Evolutionary conservation across 805 yeast species (phyloP).

Genomic region (Starmerella floris): DNA sequence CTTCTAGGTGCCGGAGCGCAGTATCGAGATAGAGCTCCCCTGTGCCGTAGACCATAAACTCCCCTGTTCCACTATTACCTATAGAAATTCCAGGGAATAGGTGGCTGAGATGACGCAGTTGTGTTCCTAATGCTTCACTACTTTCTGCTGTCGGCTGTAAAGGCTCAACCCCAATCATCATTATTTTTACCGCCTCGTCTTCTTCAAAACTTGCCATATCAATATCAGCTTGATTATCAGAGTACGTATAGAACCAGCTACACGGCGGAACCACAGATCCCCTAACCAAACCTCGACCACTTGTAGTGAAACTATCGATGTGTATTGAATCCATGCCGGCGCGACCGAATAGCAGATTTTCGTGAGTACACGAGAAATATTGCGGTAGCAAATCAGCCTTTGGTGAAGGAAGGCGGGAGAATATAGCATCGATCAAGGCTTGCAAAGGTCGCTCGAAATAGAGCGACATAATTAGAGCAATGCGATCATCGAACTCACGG

Average conservation of each 20-base stretch:
- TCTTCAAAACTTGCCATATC: too few relatives aligned
- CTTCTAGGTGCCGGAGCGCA: constrained; percentile 39
- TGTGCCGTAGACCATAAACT: constrained; percentile 61
- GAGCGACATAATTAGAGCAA: constrained; percentile 1
- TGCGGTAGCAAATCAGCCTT: not conserved
- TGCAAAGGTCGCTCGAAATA: constrained; percentile 8
- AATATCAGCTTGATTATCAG: not conserved
- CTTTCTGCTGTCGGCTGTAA: not conserved
- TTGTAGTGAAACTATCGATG: not conserved
- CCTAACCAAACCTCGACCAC: too few relatives aligned
- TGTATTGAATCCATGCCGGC: not conserved
- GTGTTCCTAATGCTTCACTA: not conserved
- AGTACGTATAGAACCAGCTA: not conserved
- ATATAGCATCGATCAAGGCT: constrained; percentile 2
- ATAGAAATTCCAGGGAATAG: constrained; percentile 45
- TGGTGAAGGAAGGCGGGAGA: not conserved
- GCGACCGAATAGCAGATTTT: not conserved
- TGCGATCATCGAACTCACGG: constrained; percentile 2
- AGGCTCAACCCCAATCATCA: not conserved
- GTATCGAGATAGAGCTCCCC: constrained; percentile 88
- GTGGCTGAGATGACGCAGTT: not conserved
- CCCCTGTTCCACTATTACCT: constrained; percentile 78
- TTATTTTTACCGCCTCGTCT: not conserved
- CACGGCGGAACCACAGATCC: not conserved
- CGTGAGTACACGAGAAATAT: not conserved